Evolutionary conservation across 345 rosid species (phyloP).

Genomic region (Syzygium aqueum): DNA sequence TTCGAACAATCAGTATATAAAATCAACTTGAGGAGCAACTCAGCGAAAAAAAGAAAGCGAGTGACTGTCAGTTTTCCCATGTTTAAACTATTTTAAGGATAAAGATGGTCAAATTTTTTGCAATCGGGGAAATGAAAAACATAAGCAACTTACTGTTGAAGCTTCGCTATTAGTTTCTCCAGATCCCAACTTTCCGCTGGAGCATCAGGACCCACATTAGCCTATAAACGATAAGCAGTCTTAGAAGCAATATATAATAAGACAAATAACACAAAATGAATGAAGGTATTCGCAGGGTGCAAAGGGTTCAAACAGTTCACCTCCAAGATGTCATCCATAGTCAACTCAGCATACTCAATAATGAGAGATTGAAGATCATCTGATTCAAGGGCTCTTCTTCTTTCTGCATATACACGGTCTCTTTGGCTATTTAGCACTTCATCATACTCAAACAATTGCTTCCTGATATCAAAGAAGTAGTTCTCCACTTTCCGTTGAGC

Average conservation of each 20-base stretch:
- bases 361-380: constrained; percentile 75
- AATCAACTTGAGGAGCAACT: background rate
- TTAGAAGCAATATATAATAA: background rate
- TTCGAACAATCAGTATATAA: no score
- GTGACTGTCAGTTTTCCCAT: background rate
- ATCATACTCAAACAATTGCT: constrained; percentile 89
- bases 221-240: constrained; percentile 25
- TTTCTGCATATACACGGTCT: constrained; percentile 92
- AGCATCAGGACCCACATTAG: constrained; percentile 71
- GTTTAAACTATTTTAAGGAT: background rate
- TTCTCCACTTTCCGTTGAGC: constrained; percentile 98
- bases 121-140: background rate
- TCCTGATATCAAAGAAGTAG: constrained; percentile 88
- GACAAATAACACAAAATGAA: background rate
- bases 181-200: constrained; percentile 82
- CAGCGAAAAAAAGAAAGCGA: background rate
- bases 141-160: constrained; percentile 62
- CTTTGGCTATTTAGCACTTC: constrained; percentile 97
- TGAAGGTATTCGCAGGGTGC: background rate
- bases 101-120: background rate
- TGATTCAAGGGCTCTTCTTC: constrained; percentile 89
- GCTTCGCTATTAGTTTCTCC: constrained; percentile 82
- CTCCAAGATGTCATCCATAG: constrained; percentile 97
- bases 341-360: constrained; percentile 91
- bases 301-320: constrained; percentile 21